Conservation (phyloP, 768 basidiomycete genomes). For the Amanita rimosa region DNA sequence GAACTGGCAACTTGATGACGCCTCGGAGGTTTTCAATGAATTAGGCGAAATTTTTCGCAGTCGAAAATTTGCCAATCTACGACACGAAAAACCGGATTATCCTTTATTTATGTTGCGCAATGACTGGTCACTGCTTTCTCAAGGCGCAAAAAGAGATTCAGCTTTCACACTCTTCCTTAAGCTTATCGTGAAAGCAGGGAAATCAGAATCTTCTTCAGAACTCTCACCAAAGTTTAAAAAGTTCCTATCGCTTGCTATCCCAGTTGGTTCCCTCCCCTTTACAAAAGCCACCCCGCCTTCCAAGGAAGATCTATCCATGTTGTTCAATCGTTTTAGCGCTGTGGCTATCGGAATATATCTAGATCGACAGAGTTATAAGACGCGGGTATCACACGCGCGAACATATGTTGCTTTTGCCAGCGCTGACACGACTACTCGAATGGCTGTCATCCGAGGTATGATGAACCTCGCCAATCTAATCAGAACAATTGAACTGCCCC, state of each 20-base stretch:
- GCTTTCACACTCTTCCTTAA: constrained; percentile 77
- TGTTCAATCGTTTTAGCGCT: constrained; percentile 75
- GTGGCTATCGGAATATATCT: constrained; percentile 62
- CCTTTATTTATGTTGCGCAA: constrained; percentile 56
- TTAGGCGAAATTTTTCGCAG: constrained; percentile 67
- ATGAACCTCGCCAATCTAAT: constrained; percentile 59
- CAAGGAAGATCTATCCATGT: constrained; percentile 50
- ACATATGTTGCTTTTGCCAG: constrained; percentile 58
- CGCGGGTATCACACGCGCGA: constrained; percentile 53
- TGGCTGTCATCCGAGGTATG: constrained; percentile 66
- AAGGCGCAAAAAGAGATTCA: constrained; percentile 46
- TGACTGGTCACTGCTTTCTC: constrained; percentile 41
- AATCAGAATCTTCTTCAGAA: constrained; percentile 15
- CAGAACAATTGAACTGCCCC: constrained; percentile 24
- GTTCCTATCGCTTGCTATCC: constrained; percentile 59
- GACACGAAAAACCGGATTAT: constrained; percentile 49
- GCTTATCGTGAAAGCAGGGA: constrained; percentile 56
- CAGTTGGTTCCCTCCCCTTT: constrained; percentile 61
- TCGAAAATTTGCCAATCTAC: constrained; percentile 65
- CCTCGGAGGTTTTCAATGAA: constrained; percentile 45
- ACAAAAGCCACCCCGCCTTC: constrained; percentile 39
- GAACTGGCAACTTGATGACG: constrained; percentile 59
- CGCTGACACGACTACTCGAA: constrained; percentile 50
- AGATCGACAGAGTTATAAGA: constrained; percentile 33
- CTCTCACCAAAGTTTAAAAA: constrained; percentile 44